Percentiles rank a stretch among this genome's conserved stretches.
Conservation (phyloP, 1,284 basidiomycete species). For the Fomitopsis palustris region DNA sequence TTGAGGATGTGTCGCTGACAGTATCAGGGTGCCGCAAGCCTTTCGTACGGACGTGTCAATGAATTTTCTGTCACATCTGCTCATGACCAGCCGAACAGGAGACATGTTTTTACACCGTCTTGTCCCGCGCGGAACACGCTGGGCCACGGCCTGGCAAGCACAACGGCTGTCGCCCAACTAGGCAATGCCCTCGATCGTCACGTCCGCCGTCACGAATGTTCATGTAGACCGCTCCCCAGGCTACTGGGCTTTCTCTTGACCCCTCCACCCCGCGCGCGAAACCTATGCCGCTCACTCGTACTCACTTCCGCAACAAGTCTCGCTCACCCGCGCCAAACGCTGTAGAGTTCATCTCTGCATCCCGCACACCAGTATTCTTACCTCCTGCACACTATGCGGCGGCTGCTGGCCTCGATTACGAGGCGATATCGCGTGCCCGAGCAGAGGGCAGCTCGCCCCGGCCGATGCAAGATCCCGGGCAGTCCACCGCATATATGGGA, state of each 20-base stretch:
- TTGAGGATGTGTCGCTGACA: too few relatives aligned
- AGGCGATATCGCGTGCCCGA: constrained; percentile 12
- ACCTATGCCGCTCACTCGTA: constrained; percentile 19
- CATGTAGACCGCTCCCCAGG: not conserved
- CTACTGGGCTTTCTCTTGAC: not conserved
- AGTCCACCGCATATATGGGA: not conserved
- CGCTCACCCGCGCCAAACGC: constrained; percentile 19
- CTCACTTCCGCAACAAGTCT: constrained; percentile 20
- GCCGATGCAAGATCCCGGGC: constrained; percentile 3
- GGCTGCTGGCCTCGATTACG: constrained; percentile 41
- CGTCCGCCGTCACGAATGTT: not conserved
- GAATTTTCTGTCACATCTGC: too few relatives aligned
- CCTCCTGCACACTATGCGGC: constrained; percentile 67
- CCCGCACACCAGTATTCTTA: constrained; percentile 38
- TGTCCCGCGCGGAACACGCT: not conserved
- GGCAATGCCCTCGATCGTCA: not conserved
- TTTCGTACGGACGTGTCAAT: too few relatives aligned
- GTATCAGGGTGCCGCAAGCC: too few relatives aligned
- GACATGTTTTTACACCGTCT: too few relatives aligned
- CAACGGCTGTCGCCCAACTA: not conserved
- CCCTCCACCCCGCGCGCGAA: not conserved
- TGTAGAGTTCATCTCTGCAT: constrained; percentile 1
- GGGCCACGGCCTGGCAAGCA: not conserved
- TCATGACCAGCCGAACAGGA: too few relatives aligned
- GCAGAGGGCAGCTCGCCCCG: constrained; percentile 2